Base-by-base conservation (phyloP, 345 rosid genomes). In the Aquilaria malaccensis region DNA sequence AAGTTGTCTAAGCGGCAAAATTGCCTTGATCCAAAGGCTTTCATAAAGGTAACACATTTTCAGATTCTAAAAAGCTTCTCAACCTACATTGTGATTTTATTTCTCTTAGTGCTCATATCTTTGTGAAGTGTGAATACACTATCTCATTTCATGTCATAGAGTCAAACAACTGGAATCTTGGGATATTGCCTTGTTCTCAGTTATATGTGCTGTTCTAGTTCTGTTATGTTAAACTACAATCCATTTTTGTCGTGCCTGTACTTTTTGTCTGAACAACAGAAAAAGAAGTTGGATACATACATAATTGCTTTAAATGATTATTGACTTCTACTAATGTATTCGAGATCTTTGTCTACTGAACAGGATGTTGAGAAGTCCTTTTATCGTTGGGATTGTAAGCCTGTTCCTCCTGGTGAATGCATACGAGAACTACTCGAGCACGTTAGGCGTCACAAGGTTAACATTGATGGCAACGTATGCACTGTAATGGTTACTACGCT, bases 401-500 rank as follows among this genome's bases (percentile, higher is more conserved):
- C 73, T 61, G 57, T 95, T 53, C 99, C 86, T 76, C 98, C 99
- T 59, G 96, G 96, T 31, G 96, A 91, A 63, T 88, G 97, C 80
- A 91, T 95, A 87, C 88, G 88, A 61, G 89, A 95, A 65, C 72
- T 95, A 66, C 97, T 95, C 49, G 96, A 91, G 80, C 87, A 91
- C 79, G 97, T 88, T 74, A 79, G 96, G 61, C 96, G 80, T 22
- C 96, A 95, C 65, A 82, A 73, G 74, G 99, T 95, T 55, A 95
- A 91, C 62, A 56, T 95, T 53, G 99, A 95, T 56, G 97, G 97
- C 60, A 95, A 91, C 70, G 96, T 91, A 30, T 86, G 95, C 79
- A 91, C 99, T 10, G 99, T 95, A 72, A 82, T 95, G 86, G 96
- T 95, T 37, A 95, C 99, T 61, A 95, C 94, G 52, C 76, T 95